Percentiles rank a stretch among this genome's conserved stretches.
These are phyloP conservation scores for Colletotrichum tabaci DNA, from an alignment of 2,329 filamentous ascomycete genomes.

Conservation along the genomic window DNA sequence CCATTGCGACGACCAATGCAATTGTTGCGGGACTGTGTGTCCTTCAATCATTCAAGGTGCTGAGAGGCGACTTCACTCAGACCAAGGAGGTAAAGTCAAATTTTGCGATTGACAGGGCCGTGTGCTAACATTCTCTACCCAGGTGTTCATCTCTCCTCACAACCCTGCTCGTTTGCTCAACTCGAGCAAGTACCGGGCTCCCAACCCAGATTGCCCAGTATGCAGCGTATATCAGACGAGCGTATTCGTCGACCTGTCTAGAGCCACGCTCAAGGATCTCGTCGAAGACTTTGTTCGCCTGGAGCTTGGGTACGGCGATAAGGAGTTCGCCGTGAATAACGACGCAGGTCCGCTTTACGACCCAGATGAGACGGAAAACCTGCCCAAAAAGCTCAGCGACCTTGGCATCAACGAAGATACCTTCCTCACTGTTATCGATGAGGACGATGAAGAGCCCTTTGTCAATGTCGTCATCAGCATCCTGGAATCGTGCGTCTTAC, in stretches of 20 bases:
- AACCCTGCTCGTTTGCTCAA: constrained; percentile 71
- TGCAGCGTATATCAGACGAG: constrained; percentile 82
- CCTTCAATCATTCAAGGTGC: constrained; percentile 91
- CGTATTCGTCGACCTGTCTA: constrained; percentile 76
- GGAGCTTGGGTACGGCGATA: constrained; percentile 82
- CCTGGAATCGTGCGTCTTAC: constrained; percentile 69
- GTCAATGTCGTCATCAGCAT: constrained; percentile 86
- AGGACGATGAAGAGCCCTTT: constrained; percentile 80
- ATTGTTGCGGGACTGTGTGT: constrained; percentile 95
- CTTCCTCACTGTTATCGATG: constrained; percentile 89
- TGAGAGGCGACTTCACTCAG: constrained; percentile 78
- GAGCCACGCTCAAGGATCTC: constrained; percentile 83
- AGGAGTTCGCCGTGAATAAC: constrained; percentile 83
- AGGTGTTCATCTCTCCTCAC: constrained; percentile 85
- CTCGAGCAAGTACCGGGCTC: constrained; percentile 69
- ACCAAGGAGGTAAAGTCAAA: constrained; percentile 77
- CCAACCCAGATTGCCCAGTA: constrained; percentile 87
- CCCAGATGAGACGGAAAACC: constrained; percentile 88
- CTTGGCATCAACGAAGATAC: constrained; percentile 82
- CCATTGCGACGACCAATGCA: constrained; percentile 97
- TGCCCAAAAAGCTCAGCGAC: constrained; percentile 83
- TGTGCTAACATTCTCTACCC: constrained; percentile 18
- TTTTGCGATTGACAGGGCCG: constrained; percentile 3
- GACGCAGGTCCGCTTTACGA: constrained; percentile 89
- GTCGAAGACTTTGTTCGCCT: constrained; percentile 80